Conservation (phyloP, 257 asterid genomes). For the Solanum pinnatisectum region DNA sequence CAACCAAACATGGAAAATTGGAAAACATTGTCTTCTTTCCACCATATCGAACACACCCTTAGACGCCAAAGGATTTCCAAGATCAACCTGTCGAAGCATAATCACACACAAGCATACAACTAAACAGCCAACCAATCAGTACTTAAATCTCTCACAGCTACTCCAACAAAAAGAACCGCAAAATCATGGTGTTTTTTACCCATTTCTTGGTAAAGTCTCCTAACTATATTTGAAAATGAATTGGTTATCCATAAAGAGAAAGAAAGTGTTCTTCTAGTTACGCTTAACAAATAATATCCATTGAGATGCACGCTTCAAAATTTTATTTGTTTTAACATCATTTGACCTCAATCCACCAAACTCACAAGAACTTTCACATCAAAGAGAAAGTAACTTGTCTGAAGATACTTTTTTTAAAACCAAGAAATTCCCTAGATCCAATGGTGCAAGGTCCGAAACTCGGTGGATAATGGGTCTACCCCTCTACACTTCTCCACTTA, state of each 20-base stretch:
- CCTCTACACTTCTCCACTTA: background rate
- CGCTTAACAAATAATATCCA: background rate
- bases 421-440: background rate
- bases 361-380: background rate
- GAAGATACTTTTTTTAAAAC: background rate
- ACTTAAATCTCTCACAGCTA: background rate
- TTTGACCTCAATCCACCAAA: background rate
- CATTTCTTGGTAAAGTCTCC: background rate
- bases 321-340: background rate
- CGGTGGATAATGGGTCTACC: background rate
- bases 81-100: background rate
- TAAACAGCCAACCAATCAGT: background rate
- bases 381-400: background rate
- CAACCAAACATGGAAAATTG: background rate
- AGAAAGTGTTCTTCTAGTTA: background rate
- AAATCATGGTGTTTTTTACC: background rate
- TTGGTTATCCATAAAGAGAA: background rate
- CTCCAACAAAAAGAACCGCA: background rate
- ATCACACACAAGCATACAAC: background rate
- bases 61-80: background rate
- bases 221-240: background rate
- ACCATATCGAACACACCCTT: background rate
- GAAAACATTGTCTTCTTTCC: background rate
- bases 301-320: background rate
- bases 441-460: background rate